These are phyloP conservation scores for Pseudogymnoascus sp. DNA, from an alignment of 2,329 filamentous ascomycete species.

Conservation along the genomic window DNA sequence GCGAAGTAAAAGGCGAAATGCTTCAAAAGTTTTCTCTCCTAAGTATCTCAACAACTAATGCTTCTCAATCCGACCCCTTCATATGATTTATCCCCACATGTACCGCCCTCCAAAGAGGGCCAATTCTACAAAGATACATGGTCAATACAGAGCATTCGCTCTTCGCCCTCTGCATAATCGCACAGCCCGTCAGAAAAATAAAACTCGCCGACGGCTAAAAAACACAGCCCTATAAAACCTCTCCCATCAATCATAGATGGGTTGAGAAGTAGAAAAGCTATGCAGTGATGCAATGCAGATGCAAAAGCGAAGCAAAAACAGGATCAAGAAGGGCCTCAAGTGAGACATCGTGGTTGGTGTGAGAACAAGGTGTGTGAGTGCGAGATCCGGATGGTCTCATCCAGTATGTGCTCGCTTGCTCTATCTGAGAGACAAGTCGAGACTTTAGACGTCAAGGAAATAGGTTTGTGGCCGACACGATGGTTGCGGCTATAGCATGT, in stretches of 20 bases:
- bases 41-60: constrained; percentile 6
- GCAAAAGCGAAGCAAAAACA: constrained; percentile 5
- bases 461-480: constrained; percentile 1
- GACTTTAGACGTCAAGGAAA: constrained; percentile 5
- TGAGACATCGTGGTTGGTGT: constrained; percentile 3
- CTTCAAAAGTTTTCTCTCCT: background rate
- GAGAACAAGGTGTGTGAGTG: background rate
- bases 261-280: background rate
- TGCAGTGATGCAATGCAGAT: background rate
- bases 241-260: background rate
- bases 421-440: background rate
- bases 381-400: background rate
- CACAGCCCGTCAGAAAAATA: constrained; percentile 1
- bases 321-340: constrained; percentile 4
- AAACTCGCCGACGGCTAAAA: constrained; percentile 3
- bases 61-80: background rate
- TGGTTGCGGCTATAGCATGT: constrained; percentile 1
- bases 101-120: background rate
- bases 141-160: constrained; percentile 1
- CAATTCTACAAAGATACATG: constrained; percentile 6
- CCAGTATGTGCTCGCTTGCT: background rate
- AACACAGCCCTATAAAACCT: background rate
- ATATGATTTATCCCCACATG: constrained; percentile 3
- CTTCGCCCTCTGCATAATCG: background rate
- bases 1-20: background rate